Base-by-base conservation (phyloP, 2,329 filamentous ascomycete species). In the Cylindrodendrum hubeiense region DNA sequence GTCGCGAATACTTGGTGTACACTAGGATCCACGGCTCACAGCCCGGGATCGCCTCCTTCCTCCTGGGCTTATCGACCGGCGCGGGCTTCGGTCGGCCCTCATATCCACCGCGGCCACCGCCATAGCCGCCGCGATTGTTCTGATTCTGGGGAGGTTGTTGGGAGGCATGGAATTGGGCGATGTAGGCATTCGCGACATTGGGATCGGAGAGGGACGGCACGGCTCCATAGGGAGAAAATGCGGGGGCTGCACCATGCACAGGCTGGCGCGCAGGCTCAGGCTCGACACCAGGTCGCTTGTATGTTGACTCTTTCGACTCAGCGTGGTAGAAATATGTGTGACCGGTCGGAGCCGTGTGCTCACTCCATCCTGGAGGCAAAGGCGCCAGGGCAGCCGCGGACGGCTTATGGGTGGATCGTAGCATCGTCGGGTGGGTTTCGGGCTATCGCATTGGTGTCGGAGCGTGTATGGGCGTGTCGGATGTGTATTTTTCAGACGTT, bases 271-370 rank as follows among this genome's bases (percentile, higher is more conserved):
- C 43, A 39, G 59, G 41, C 41, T 57, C 26, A 4, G 67, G 67
- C 41, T 71, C 67, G 10, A 79, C 76, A 63, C 81, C 81, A n/a
- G 95, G 95, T 34, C 93, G 89, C 41, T 87, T 91, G 79, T 97
- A 98, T 46, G 95, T 97, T 1, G 95, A 97, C 74, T 93, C 88
- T 74, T 96, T 94, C 1, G 93, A 95, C 60, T 87, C 84, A 49
- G 90, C 84, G 81, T 97, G 91, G 83, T 97, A 96, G 80, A 95
- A 98, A 82, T 97, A 98, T 28, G 86, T 86, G 79, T 97, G 94
- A 5, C 94, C 94, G 54, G 91, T 91, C 6, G 94, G 95, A 56
- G 95, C 94, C 80, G 91, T 95, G 81, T 98, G 94, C 79, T 97
- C 93, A n/a, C 92, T 93, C 95, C 95, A 98, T 68, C 93, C 94